A percentile compares a stretch with the other conserved stretches of the same genome.
phyloP scores from a whole-genome alignment of 2,329 filamentous ascomycete species.

The Paraconiothyrium brasiliense region DNA sequence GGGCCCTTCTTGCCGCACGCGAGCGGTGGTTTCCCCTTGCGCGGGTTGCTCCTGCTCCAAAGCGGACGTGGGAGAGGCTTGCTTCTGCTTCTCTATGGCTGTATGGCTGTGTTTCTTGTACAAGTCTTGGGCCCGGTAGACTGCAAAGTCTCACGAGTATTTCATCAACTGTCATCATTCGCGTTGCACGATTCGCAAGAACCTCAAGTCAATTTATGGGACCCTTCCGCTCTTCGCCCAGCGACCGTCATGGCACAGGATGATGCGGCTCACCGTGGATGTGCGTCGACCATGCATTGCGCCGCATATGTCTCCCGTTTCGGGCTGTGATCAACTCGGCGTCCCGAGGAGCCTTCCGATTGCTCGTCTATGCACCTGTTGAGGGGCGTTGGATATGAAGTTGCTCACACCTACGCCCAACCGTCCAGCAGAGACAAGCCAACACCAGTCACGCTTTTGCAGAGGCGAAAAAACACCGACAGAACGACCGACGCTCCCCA shows the following conservation, averaged over 20 bases:
- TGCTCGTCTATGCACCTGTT: slow-evolving; percentile 2
- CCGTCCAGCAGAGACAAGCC: too few species aligned
- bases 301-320: slow-evolving; percentile 12
- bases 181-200: slow-evolving; percentile 14
- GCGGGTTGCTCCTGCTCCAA: background rate
- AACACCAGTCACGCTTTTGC: too few species aligned
- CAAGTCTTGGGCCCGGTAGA: background rate
- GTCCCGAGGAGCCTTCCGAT: slow-evolving; percentile 15
- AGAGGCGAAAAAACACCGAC: too few species aligned
- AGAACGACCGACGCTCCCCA: too few species aligned
- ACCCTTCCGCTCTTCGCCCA: background rate
- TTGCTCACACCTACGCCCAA: too few species aligned
- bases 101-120: background rate
- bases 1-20: background rate
- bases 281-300: background rate
- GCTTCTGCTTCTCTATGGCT: background rate
- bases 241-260: background rate
- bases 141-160: slow-evolving; percentile 3
- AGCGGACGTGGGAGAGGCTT: background rate
- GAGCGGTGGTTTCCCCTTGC: background rate
- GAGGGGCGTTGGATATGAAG: background rate
- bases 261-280: slow-evolving; percentile 12
- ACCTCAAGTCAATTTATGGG: background rate
- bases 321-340: slow-evolving; percentile 21
- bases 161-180: slow-evolving; percentile 16